Conservation (phyloP, 75 land plant genomes). For the Pseudotsuga menziesii region DNA sequence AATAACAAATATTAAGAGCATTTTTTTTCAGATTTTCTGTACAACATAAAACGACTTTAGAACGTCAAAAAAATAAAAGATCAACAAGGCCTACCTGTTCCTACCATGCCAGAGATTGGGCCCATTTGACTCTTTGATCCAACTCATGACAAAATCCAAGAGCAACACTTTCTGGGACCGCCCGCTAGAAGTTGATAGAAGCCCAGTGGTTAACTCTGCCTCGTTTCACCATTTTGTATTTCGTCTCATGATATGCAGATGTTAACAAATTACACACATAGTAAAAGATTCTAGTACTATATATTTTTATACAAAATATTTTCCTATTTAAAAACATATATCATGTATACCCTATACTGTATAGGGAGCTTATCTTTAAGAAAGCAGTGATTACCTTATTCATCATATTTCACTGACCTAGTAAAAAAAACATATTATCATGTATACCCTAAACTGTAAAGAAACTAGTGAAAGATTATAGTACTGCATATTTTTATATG, state of each 20-base stretch:
- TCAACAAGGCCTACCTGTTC: background rate
- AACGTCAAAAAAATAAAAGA: background rate
- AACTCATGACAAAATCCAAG: constrained; percentile 39
- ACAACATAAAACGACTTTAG: background rate
- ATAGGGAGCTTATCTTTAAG: background rate
- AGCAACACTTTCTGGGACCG: constrained; percentile 35
- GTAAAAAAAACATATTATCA: too few relatives aligned
- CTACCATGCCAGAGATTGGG: constrained; percentile 51
- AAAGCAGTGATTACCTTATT: constrained; percentile 51
- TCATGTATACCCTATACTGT: background rate
- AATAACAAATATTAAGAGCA: background rate
- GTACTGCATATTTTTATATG: too few relatives aligned
- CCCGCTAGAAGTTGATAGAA: constrained; percentile 46
- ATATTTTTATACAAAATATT: background rate
- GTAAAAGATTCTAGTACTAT: background rate
- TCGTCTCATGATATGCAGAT: background rate
- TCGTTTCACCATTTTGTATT: constrained; percentile 58
- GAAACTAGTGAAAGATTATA: too few relatives aligned
- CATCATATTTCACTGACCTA: constrained; percentile 98
- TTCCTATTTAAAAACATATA: background rate
- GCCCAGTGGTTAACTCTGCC: constrained; percentile 49
- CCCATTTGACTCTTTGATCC: constrained; percentile 61
- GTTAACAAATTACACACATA: background rate
- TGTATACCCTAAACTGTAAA: too few relatives aligned
- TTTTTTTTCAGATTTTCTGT: background rate